Evolutionary conservation across 257 asterid genomes (phyloP).

Genomic region (Perilla frutescens): DNA sequence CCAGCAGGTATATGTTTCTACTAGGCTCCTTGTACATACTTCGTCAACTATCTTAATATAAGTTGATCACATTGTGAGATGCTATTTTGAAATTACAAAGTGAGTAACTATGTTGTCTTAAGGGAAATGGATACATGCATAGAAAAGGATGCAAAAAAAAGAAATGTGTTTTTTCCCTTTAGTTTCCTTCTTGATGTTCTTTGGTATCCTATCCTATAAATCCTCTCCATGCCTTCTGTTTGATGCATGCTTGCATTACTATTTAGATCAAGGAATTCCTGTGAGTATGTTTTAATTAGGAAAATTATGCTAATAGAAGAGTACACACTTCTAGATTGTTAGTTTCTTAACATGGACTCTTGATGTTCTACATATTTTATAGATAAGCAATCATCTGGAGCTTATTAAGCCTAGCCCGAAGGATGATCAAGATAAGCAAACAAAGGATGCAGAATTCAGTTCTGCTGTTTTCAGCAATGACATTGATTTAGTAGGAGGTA

Average conservation of each 20-base stretch:
- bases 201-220: background rate
- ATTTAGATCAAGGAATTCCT: background rate
- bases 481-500: slow-evolving; percentile 77
- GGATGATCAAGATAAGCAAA: slow-evolving; percentile 85
- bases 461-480: slow-evolving; percentile 74
- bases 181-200: background rate
- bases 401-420: slow-evolving; percentile 91
- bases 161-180: background rate
- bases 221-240: slow-evolving; percentile 4
- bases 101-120: background rate
- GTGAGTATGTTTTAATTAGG: background rate
- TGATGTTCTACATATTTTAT: slow-evolving; percentile 23
- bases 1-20: slow-evolving; percentile 70
- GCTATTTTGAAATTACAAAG: slow-evolving; percentile 5
- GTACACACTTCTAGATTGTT: background rate
- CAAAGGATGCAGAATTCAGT: slow-evolving; percentile 83
- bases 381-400: slow-evolving; percentile 97
- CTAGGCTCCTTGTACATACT: slow-evolving; percentile 5
- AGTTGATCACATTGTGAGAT: slow-evolving; percentile 11
- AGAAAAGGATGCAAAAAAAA: slow-evolving; percentile 5
- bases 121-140: slow-evolving; percentile 15
- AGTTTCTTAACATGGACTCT: background rate
- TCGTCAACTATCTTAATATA: slow-evolving; percentile 26
- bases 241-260: slow-evolving; percentile 1
- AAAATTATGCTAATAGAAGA: background rate